Percentiles rank a stretch among this genome's conserved stretches.
phyloP scores from a whole-genome alignment of 2,329 filamentous ascomycete species.

The Aspergillus thermomutatus region DNA sequence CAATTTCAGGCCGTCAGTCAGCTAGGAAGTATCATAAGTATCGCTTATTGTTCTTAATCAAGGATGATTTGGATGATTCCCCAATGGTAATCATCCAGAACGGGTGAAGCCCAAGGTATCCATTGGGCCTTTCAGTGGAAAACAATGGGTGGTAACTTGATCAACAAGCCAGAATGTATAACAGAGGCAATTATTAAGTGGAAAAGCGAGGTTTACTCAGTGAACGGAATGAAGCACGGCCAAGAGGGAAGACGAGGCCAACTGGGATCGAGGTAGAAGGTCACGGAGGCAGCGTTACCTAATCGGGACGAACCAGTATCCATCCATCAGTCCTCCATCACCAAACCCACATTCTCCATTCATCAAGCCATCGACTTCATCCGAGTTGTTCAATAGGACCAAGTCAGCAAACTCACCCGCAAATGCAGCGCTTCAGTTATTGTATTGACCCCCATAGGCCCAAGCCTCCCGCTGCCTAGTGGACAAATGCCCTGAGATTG shows the following conservation, averaged over 20 bases:
- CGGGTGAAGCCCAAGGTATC: not conserved
- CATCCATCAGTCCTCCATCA: not conserved
- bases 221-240: not conserved
- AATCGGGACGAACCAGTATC: not conserved
- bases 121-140: not conserved
- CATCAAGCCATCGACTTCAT: not conserved
- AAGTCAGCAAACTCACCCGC: not conserved
- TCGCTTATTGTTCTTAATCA: not conserved
- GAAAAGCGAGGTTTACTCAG: not conserved
- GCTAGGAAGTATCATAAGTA: not conserved
- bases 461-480: conserved; percentile 13
- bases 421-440: conserved; percentile 2
- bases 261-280: not conserved
- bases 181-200: not conserved
- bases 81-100: not conserved
- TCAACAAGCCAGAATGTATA: not conserved
- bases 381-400: not conserved
- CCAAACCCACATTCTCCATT: not conserved
- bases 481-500: conserved; percentile 16
- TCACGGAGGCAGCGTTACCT: not conserved
- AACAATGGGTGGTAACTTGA: not conserved
- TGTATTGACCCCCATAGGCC: conserved; percentile 6
- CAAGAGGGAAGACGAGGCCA: not conserved
- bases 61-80: not conserved
- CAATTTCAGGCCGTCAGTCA: conserved; percentile 15